A percentile compares a stretch with the other conserved stretches of the same genome.
Evolutionary conservation across 2,329 filamentous ascomycete species (phyloP).

Genomic region (Colletotrichum melonis): DNA sequence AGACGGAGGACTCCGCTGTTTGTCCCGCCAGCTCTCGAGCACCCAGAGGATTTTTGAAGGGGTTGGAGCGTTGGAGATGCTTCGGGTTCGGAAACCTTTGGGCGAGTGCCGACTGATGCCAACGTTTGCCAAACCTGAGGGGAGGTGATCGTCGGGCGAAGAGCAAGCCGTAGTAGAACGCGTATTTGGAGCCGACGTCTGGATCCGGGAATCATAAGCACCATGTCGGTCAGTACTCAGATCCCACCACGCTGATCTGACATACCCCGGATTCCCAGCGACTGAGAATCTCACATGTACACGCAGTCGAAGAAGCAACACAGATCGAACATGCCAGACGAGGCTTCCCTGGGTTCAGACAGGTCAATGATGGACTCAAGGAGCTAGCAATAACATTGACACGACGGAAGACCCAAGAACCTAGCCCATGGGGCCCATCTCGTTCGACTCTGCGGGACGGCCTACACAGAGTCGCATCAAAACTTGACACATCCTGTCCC

Average conservation of each 20-base stretch:
- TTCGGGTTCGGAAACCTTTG: neutral
- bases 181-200: neutral
- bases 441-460: constrained; percentile 6
- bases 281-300: too few species aligned
- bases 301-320: neutral
- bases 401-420: constrained; percentile 3
- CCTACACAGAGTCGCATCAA: constrained; percentile 23
- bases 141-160: neutral
- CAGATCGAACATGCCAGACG: neutral
- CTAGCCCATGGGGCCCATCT: constrained; percentile 24
- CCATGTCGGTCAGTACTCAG: neutral
- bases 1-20: neutral
- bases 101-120: constrained; percentile 7
- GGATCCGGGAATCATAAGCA: constrained; percentile 10
- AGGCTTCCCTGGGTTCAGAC: neutral
- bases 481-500: constrained; percentile 26
- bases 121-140: neutral
- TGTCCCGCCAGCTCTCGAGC: neutral
- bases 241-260: neutral
- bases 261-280: neutral
- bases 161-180: neutral
- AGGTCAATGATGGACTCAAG: neutral
- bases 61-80: too few species aligned
- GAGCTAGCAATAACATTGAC: neutral
- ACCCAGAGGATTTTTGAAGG: neutral